These are phyloP conservation scores for Spergularia marina DNA, from an alignment of 148 eudicot species.

Conservation along the genomic window DNA sequence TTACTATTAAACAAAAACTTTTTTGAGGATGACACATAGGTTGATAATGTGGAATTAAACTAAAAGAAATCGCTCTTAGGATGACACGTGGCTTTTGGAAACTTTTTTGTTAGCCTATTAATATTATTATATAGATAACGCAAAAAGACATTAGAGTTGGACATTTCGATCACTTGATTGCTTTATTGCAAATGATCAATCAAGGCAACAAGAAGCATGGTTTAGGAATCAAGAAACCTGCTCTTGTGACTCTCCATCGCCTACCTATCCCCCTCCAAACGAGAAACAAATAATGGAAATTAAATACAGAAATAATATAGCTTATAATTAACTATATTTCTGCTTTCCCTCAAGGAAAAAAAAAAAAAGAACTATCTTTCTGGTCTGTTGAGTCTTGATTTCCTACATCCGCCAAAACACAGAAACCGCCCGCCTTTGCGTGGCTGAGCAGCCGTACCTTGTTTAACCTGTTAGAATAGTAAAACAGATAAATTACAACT, in stretches of 20 bases:
- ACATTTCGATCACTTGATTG: conserved; percentile 10
- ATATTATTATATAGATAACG: no score
- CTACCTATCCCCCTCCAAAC: conserved; percentile 19
- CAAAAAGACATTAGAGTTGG: background rate
- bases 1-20: no score
- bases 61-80: no score
- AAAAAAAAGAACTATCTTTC: background rate
- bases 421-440: conserved; percentile 53
- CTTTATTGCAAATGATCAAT: conserved; percentile 14
- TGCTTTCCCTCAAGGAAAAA: no score
- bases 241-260: conserved; percentile 17
- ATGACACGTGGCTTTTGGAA: no score
- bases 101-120: no score
- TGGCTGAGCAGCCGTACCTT: conserved; percentile 38
- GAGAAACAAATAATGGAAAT: conserved; percentile 1
- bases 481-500: background rate
- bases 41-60: no score
- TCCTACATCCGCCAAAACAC: conserved; percentile 67
- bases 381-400: conserved; percentile 35
- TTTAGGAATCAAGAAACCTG: conserved; percentile 22
- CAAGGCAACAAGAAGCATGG: conserved; percentile 9
- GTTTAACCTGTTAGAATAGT: conserved; percentile 46
- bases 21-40: no score
- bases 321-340: background rate
- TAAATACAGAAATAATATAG: conserved; percentile 22